A percentile compares a stretch with the other conserved stretches of the same genome.
phyloP scores from a whole-genome alignment of 768 basidiomycete genomes.

The Cystobasidium ongulense region DNA sequence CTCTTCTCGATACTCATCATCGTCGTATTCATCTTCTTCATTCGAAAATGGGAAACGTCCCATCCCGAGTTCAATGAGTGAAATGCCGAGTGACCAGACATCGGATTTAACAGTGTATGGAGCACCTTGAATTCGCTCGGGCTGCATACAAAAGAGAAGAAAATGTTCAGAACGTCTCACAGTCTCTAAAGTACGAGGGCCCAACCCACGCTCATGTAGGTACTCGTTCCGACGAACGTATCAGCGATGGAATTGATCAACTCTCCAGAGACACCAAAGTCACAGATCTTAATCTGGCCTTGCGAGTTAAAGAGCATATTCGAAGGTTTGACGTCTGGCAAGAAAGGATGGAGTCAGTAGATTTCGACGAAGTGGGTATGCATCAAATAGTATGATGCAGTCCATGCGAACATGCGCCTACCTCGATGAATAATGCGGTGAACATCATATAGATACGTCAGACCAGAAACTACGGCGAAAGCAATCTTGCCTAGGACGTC shows the following conservation, averaged over 20 bases:
- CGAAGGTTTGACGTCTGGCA: conserved; percentile 94
- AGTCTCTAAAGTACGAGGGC: background rate
- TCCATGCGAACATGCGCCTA: too few species aligned
- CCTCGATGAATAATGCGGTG: conserved; percentile 98
- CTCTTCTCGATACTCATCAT: conserved; percentile 46
- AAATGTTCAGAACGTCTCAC: too few species aligned
- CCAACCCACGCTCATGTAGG: conserved; percentile 87
- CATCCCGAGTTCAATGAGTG: conserved; percentile 89
- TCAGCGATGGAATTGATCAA: conserved; percentile 98
- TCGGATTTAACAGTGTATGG: conserved; percentile 98
- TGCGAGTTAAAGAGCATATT: conserved; percentile 91
- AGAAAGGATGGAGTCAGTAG: background rate
- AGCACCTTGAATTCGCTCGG: conserved; percentile 96
- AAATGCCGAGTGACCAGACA: conserved; percentile 96
- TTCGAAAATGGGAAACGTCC: conserved; percentile 90
- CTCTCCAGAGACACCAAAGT: conserved; percentile 98
- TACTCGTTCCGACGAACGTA: conserved; percentile 96
- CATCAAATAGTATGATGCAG: too few species aligned
- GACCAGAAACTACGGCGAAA: conserved; percentile 83
- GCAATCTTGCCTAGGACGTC: conserved; percentile 88
- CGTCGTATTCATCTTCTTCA: conserved; percentile 39
- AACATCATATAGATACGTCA: conserved; percentile 94
- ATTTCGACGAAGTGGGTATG: background rate
- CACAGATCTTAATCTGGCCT: conserved; percentile 97
- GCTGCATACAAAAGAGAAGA: conserved; percentile 52